These are phyloP conservation scores for Chamaenerion angustifolium DNA, from an alignment of 345 rosid genomes.

Conservation along the genomic window DNA sequence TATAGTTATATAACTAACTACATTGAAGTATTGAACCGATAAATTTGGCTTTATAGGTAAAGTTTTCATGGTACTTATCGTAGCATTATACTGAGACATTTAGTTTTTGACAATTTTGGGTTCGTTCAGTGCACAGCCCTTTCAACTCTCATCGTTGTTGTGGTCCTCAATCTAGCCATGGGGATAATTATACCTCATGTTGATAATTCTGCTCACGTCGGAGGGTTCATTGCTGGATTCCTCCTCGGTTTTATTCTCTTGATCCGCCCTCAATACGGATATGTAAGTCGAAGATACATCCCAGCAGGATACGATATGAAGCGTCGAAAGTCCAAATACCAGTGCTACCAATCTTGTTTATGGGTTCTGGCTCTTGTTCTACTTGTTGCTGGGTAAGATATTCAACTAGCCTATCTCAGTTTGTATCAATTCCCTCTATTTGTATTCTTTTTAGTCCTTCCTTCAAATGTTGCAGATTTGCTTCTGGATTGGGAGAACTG, in stretches of 20 bases:
- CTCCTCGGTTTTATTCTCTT: constrained; percentile 73
- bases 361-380: constrained; percentile 30
- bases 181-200: constrained; percentile 59
- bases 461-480: too few relatives aligned
- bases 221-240: constrained; percentile 73
- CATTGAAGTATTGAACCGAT: too few relatives aligned
- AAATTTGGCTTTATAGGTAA: too few relatives aligned
- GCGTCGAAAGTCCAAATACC: constrained; percentile 47
- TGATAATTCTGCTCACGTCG: constrained; percentile 87
- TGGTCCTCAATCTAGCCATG: constrained; percentile 54
- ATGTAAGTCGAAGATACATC: constrained; percentile 42
- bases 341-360: constrained; percentile 46
- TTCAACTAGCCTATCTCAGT: too few relatives aligned
- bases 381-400: constrained; percentile 48
- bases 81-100: neutral
- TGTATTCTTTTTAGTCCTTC: too few relatives aligned
- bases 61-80: too few relatives aligned
- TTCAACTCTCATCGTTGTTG: constrained; percentile 43
- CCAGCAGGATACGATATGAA: constrained; percentile 49
- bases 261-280: constrained; percentile 86
- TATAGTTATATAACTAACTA: too few relatives aligned
- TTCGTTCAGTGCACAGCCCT: constrained; percentile 58
- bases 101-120: neutral
- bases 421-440: too few relatives aligned
- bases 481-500: too few relatives aligned